phyloP scores from a whole-genome alignment of 1,284 basidiomycete species.

The Cryptococcus floricola region DNA sequence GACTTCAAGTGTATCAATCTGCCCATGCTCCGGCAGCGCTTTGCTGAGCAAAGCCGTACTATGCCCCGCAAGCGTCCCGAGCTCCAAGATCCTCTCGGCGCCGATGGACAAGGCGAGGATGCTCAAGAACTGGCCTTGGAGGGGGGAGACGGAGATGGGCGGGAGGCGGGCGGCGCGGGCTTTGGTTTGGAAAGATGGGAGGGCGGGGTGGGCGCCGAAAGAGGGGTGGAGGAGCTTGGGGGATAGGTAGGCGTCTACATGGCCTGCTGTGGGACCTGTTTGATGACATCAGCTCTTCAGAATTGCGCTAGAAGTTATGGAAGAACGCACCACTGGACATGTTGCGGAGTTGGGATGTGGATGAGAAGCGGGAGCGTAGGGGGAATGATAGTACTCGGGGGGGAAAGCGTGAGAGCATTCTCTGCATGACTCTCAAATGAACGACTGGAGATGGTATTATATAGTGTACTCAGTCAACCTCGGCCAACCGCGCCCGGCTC shows the following conservation, averaged over 20 bases:
- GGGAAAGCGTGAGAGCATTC: too few relatives aligned
- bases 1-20: slow-evolving; percentile 42
- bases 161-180: slow-evolving; percentile 35
- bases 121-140: slow-evolving; percentile 38
- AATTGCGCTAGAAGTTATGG: too few relatives aligned
- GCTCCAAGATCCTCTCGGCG: slow-evolving; percentile 38
- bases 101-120: slow-evolving; percentile 29
- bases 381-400: too few relatives aligned
- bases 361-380: too few relatives aligned
- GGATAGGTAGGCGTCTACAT: slow-evolving; percentile 19
- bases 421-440: too few relatives aligned
- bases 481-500: too few relatives aligned
- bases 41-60: slow-evolving; percentile 39
- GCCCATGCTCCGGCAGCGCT: slow-evolving; percentile 33
- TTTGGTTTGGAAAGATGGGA: slow-evolving; percentile 14
- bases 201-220: slow-evolving; percentile 19
- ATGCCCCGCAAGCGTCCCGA: slow-evolving; percentile 42
- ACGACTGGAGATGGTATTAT: too few relatives aligned
- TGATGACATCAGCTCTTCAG: too few relatives aligned
- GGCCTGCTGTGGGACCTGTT: slow-evolving; percentile 15
- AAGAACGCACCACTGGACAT: too few relatives aligned
- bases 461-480: too few relatives aligned
- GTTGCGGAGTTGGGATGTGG: too few relatives aligned
- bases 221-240: slow-evolving; percentile 19
- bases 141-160: slow-evolving; percentile 26